Evolutionary conservation across 177 flowering plant species (phyloP).

Genomic region (Vitis hybrid): DNA sequence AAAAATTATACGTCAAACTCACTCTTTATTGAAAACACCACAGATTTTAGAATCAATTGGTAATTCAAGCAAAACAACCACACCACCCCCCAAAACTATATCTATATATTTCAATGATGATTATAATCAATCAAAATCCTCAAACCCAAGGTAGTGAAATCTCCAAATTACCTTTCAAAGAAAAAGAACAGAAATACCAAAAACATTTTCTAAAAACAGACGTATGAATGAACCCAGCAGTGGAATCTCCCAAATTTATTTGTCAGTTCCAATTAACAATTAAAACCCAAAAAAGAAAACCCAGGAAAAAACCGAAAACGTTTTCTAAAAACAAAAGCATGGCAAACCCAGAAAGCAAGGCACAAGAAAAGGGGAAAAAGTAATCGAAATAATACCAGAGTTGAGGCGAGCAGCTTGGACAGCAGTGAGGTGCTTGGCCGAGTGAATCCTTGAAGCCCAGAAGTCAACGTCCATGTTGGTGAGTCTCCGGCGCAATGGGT

Average conservation of each 20-base stretch:
- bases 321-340: background rate
- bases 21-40: too few relatives aligned
- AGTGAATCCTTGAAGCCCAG: constrained; percentile 51
- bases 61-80: background rate
- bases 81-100: background rate
- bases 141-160: constrained; percentile 1
- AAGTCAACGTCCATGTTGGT: constrained; percentile 53
- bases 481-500: constrained; percentile 9
- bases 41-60: background rate
- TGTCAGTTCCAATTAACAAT: background rate
- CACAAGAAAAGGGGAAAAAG: background rate
- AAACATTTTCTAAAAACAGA: background rate
- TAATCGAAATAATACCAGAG: constrained; percentile 33
- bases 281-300: background rate
- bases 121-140: background rate
- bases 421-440: constrained; percentile 42
- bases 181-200: background rate
- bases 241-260: too few relatives aligned
- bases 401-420: constrained; percentile 40
- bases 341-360: background rate
- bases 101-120: background rate
- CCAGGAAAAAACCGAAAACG: background rate
- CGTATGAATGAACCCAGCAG: too few relatives aligned
- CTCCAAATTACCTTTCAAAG: background rate
- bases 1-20: too few relatives aligned